Evolutionary conservation across 2,329 filamentous ascomycete genomes (phyloP), one percentile per base, ranked within the genome.

Genomic region (Colletotrichum coccodes): DNA sequence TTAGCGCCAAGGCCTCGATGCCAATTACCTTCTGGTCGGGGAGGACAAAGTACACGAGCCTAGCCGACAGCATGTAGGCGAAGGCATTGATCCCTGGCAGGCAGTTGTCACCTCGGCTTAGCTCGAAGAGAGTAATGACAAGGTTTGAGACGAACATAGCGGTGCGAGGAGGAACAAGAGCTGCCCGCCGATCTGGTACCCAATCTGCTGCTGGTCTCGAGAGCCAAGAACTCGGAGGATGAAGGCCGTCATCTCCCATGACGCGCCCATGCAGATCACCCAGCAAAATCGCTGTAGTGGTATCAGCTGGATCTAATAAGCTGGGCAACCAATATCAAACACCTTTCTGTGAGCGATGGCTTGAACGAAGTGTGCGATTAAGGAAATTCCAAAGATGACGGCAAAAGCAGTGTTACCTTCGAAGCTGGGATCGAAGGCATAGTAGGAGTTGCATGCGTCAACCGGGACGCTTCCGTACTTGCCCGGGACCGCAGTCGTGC

Each of bases 51-150:
- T 79, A 78, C 6, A 83, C 74, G 70, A 82, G 75, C 36, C 80
- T 77, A 1, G 81, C 79, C 44, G 83, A 77, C 3, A 79, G 79
- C 82, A 84, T 84, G 75, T 84, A 84, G 4, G 76, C 79, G 54
- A 83, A 84, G 7, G 79, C 81, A 61, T 83, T 83, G 71, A 83
- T 79, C 82, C 78, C 80, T 79, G 9, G 8, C 2, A 5, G 11
- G 36, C 1, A 7, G 12, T 6, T 52, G 34, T 70, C 34, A 57
- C 32, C 38, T 56, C 38, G 23, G 12, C 3, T 28, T 8, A 23
- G 21, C 1, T 40, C 14, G 3, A 4, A n/a, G 14, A 34, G 14
- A 36, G 44, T 32, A 0, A 0, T 23, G 38, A 36, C 2, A 34
- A 6, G 32, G 34, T n/a, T n/a, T 34, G 4, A 16, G 38, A 71